Base-by-base conservation (phyloP, 805 yeast species). In the Ogataea trehalophila region DNA sequence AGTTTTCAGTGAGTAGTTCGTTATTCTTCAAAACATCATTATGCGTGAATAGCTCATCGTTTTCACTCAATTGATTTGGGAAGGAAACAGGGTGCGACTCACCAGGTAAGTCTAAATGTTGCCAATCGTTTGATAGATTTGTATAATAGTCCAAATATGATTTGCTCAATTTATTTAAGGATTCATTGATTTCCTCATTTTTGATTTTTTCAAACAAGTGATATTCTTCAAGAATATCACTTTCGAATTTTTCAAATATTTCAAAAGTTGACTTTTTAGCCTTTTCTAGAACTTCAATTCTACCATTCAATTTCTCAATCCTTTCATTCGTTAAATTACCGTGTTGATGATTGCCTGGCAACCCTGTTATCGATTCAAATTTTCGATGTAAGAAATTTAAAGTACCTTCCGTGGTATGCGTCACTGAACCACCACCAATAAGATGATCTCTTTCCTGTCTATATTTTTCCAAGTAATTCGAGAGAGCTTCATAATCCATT, bases 401-500 rank as follows among this genome's bases (percentile, higher is more conserved):
- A 6, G 67, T 64, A 11, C 70, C 70, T 41, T 68, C 72, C 1
- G 71, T 57, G 1, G 70, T 51, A 2, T 69, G 50, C 1, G 67
- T 62, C n/a, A 67, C 52, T 11, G 69, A 60, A 1, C 71, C 71
- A 5, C 71, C 71, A 44, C 59, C 60, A 43, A 65, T 48, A 22
- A 68, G 41, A 46, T 60, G 45, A 5, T 62, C 61, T 55, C 81
- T 80, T 55, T 92, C 98, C 37, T 70, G 69, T 42, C 77, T 74
- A 0, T 95, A 81, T 58, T 87, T 85, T 37, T 75, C 73, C 47
- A 90, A 70, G 67, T 92, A 92, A 46, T 86, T 95, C 37, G 80
- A 78, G 39, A 92, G 71, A 44, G 87, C 95, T 61, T 94, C 97
- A 59, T 85, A 83, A 63, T 92, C 99, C 26, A 92, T 78, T 57